Base-by-base conservation (phyloP, 129 eudicot species). In the Arctium lappa region DNA sequence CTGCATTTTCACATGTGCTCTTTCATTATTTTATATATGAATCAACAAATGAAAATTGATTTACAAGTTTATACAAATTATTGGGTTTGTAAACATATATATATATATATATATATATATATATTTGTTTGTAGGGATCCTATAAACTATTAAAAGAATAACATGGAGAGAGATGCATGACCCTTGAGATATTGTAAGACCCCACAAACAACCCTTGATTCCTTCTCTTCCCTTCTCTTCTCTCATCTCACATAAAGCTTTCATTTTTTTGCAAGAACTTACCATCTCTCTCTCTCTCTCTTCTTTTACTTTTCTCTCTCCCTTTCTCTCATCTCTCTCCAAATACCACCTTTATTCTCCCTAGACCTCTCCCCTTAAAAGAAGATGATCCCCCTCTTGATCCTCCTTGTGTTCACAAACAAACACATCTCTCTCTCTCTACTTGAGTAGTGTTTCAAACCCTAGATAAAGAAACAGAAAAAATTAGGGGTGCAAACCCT, bases 321-420 rank as follows among this genome's bases (percentile, higher is more conserved):
- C 69, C 73, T 30, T 79, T 78, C 46, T 10, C 62, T 53, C 16
- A 62, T 79, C 80, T 73, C 86, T 85, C 82, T 80, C 89, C 82
- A 87, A 83, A 90, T 86, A 82, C 82, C 85, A 82, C 84, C 94
- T 92, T 92, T 91, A 91, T 91, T 88, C 97, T 89, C 89, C 85
- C 90, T 85, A 83, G 86, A 84, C 88, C 87, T 86, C 92, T 75
- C 88, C 89, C 94, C 90, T 90, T 87, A 89, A 94, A 89, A 90
- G 86, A 80, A 86, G 83, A 82, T 85, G 77, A 85, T 78, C 87
- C 84, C 92, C 88, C 90, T 66, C 92, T 81, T 75, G 86, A 91
- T 94, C 98, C 93, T 88, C 90, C 86, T 90, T 88, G 94, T 90
- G 89, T 90, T 91, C 97, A 85, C 90, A 89, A 91, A 88, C 90